Evolutionary conservation across 257 asterid genomes (phyloP).

Genomic region (Galeopsis tetrahit): DNA sequence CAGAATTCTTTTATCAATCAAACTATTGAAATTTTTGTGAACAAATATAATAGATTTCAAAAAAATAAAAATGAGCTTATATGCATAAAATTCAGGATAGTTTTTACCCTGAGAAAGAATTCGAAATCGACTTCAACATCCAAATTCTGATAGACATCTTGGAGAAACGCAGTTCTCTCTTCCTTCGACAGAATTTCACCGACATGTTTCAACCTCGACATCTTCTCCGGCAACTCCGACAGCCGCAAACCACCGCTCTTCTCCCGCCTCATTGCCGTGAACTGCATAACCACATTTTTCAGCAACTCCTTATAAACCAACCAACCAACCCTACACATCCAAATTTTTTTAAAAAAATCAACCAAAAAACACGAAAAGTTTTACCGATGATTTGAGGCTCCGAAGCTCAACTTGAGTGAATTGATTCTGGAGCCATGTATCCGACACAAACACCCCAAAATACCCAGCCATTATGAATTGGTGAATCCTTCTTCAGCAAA

Average conservation of each 20-base stretch:
- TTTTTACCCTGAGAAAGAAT: conserved; percentile 79
- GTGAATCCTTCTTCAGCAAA: conserved; percentile 1
- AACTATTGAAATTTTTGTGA: not conserved
- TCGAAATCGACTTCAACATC: conserved; percentile 88
- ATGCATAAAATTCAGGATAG: not conserved
- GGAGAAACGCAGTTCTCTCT: conserved; percentile 74
- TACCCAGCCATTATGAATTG: conserved; percentile 67
- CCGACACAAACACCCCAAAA: conserved; percentile 80
- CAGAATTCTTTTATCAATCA: not conserved
- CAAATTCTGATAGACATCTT: conserved; percentile 66
- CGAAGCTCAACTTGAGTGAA: conserved; percentile 95
- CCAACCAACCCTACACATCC: too few species aligned
- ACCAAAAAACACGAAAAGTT: conserved; percentile 9
- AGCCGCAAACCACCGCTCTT: conserved; percentile 65
- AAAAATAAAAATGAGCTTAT: conserved; percentile 18
- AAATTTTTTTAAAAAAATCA: not conserved
- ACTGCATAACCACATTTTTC: conserved; percentile 52
- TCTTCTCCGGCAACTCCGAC: conserved; percentile 81
- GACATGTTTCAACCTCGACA: conserved; percentile 83
- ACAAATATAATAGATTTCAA: not conserved
- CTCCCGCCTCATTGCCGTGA: conserved; percentile 77
- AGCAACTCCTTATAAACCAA: not conserved
- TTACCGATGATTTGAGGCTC: conserved; percentile 77
- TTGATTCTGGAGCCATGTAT: conserved; percentile 98
- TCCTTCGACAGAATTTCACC: conserved; percentile 86